These are phyloP conservation scores for Cystobasidium pallidum DNA, from an alignment of 1,284 basidiomycete species.

Conservation along the genomic window DNA sequence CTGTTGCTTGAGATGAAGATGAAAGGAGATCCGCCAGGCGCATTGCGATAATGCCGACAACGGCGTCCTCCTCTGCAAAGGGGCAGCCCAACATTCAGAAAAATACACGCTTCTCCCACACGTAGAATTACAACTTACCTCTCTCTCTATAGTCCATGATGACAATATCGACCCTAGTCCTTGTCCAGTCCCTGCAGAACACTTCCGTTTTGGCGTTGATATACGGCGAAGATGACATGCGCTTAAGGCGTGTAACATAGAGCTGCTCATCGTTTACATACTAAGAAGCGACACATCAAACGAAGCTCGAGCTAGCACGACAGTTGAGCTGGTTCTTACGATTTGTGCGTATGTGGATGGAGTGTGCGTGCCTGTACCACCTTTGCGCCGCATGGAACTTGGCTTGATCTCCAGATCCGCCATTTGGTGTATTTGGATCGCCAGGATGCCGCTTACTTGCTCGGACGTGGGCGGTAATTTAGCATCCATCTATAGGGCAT, in stretches of 20 bases:
- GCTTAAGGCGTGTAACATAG: conserved; percentile 45
- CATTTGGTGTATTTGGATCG: conserved; percentile 48
- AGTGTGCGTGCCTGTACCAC: conserved; percentile 24
- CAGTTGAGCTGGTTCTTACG: not conserved
- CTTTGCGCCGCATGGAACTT: not conserved
- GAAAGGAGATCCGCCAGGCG: conserved; percentile 40
- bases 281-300: not conserved
- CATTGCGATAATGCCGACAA: conserved; percentile 46
- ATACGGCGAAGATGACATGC: conserved; percentile 42
- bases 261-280: conserved; percentile 46
- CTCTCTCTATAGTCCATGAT: conserved; percentile 49
- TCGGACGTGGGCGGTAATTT: conserved; percentile 29
- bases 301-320: not conserved
- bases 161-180: conserved; percentile 41
- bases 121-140: not conserved
- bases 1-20: conserved; percentile 44
- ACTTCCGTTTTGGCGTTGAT: conserved; percentile 46
- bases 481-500: conserved; percentile 42
- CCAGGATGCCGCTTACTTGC: conserved; percentile 47
- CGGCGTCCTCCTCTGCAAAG: conserved; percentile 42
- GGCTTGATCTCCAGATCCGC: conserved; percentile 37
- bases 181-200: conserved; percentile 47
- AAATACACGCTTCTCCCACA: not conserved
- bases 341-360: conserved; percentile 47
- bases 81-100: not conserved